Evolutionary conservation across 2,329 filamentous ascomycete species (phyloP).

Genomic region (Parascedosporium putredinis): DNA sequence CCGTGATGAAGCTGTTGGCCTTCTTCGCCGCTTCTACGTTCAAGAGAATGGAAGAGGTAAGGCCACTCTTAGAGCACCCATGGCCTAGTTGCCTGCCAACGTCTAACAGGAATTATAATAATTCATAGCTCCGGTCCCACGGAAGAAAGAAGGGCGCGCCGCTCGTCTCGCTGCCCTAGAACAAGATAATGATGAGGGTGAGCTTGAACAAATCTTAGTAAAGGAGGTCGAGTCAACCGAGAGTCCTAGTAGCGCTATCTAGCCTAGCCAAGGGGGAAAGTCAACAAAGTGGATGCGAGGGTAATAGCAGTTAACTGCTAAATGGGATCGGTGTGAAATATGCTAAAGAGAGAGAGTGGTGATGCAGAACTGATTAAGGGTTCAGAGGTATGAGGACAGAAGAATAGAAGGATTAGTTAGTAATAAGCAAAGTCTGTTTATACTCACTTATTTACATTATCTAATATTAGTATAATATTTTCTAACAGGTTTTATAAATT

Average conservation of each 20-base stretch:
- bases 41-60: slow-evolving; percentile 91
- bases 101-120: background rate
- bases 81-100: background rate
- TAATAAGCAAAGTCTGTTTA: background rate
- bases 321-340: no score
- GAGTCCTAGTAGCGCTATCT: background rate
- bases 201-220: no score
- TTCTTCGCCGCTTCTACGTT: slow-evolving; percentile 89
- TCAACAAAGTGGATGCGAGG: no score
- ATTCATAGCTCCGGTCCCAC: slow-evolving; percentile 11
- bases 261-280: no score
- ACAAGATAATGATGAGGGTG: background rate
- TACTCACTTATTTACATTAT: background rate
- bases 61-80: slow-evolving; percentile 13
- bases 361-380: background rate
- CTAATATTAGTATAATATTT: background rate
- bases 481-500: background rate
- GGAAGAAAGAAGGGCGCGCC: slow-evolving; percentile 12
- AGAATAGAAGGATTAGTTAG: slow-evolving; percentile 1
- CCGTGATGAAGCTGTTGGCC: slow-evolving; percentile 82
- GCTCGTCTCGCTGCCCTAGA: slow-evolving; percentile 11
- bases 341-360: no score
- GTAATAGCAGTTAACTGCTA: no score
- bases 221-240: no score
- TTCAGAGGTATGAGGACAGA: no score